Base-by-base conservation (phyloP, 768 basidiomycete species). In the Mycena galericulata region DNA sequence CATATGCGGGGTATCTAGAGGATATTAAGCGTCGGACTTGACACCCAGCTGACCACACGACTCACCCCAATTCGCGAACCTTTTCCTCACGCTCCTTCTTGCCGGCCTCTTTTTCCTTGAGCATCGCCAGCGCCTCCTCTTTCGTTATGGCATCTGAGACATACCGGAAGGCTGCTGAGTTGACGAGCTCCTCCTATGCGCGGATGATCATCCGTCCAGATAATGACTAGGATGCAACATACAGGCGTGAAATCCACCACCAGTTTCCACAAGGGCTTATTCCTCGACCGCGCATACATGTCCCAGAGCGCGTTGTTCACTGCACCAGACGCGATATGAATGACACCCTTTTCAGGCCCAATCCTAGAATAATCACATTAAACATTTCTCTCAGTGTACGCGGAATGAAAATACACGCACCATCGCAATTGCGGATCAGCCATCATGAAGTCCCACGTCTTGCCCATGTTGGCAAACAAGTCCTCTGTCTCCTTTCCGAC, bases 261-360 rank as follows among this genome's bases (percentile, higher is more conserved):
- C 18, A 98, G 85, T 77, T 98, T 97, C 97, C 97, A 98, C 4
- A 98, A 80, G 7, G 97, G 97, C 79, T 97, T 97, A 58, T 86
- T 83, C 71, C 91, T 81, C 29, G 90, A 84, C 53, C 91, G 88
- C 3, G 95, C 94, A 71, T 89, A 95, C 89, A 97, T 90, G 75
- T 98, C 97, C 97, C 97, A 98, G 2, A 97, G 75, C 0, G 96
- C 97, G 71, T 98, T 98, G 77, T 94, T 89, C 10, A 98, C 95
- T 1, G 95, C 94, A 7, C 88, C 94, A 0, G 93, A 87, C 3
- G 96, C 95, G 57, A 97, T 90, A 76, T 95, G 93, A 59, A 98
- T 96, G 3, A 98, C 95, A 57, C 97, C 97, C 79, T 97, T 97
- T 77, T 97, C 96, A 0, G 96, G 96, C 7, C 95, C 96, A 73